phyloP scores from a whole-genome alignment of 2,329 filamentous ascomycete species.

The Phialophora chinensis region DNA sequence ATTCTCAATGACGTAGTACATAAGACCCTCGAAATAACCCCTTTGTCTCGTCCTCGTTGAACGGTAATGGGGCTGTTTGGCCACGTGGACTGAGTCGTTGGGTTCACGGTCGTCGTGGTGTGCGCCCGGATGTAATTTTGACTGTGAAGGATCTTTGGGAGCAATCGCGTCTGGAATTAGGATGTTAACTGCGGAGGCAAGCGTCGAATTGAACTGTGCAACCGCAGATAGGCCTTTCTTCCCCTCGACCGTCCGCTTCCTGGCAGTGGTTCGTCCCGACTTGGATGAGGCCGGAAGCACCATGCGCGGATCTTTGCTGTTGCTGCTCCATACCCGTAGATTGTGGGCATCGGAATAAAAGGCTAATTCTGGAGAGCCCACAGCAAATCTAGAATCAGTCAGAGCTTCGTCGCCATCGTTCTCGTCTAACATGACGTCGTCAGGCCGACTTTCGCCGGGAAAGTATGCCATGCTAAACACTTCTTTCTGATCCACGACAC shows the following conservation, averaged over 20 bases:
- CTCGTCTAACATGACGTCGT: slow-evolving; percentile 4
- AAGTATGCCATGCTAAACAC: slow-evolving; percentile 1
- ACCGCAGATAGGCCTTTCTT: slow-evolving; percentile 4
- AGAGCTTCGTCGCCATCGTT: slow-evolving; percentile 9
- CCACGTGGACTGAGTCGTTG: neutral
- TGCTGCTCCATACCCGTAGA: slow-evolving; percentile 8
- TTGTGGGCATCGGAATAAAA: slow-evolving; percentile 16
- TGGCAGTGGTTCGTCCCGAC: neutral
- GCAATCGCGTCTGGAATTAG: neutral
- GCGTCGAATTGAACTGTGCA: neutral
- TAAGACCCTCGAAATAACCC: neutral
- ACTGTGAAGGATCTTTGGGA: neutral
- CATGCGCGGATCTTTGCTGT: slow-evolving; percentile 4
- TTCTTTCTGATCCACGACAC: neutral
- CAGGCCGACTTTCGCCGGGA: slow-evolving; percentile 5
- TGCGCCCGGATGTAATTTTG: neutral
- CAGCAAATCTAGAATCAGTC: slow-evolving; percentile 7
- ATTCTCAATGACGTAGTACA: neutral
- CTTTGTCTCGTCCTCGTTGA: neutral
- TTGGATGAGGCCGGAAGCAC: slow-evolving; percentile 10
- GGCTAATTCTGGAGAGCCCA: neutral
- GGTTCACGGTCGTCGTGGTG: neutral
- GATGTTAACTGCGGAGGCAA: slow-evolving; percentile 1
- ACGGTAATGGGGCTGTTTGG: neutral
- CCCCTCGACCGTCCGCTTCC: slow-evolving; percentile 6